A percentile compares a stretch with the other conserved stretches of the same genome.
phyloP scores from a whole-genome alignment of 768 basidiomycete genomes.

The Pholiota microspora region DNA sequence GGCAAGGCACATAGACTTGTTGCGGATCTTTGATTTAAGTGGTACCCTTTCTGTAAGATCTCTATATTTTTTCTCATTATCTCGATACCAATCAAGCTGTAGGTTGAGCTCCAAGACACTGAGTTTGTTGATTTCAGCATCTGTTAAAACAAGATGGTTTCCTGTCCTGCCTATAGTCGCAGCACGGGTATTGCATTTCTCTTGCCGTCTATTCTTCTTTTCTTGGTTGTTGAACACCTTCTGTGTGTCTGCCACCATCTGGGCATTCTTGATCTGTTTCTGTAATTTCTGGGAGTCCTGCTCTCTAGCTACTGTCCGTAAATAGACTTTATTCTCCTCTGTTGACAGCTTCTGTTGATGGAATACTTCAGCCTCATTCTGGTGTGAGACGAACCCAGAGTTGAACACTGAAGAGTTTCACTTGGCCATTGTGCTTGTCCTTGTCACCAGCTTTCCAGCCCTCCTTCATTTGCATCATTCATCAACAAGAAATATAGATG shows the following conservation, averaged over 20 bases:
- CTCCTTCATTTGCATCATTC: slow-evolving; percentile 29
- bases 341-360: background rate
- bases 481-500: slow-evolving; percentile 18
- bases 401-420: slow-evolving; percentile 18
- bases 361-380: slow-evolving; percentile 14
- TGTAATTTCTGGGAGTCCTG: background rate
- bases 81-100: slow-evolving; percentile 15
- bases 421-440: background rate
- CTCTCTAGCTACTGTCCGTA: slow-evolving; percentile 7
- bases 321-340: slow-evolving; percentile 6
- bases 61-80: slow-evolving; percentile 6
- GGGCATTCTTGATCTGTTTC: slow-evolving; percentile 1
- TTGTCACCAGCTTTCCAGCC: slow-evolving; percentile 15
- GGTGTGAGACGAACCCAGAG: background rate
- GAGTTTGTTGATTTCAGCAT: slow-evolving; percentile 4
- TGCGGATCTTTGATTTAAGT: no score
- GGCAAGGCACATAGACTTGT: no score
- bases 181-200: background rate
- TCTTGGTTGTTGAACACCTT: slow-evolving; percentile 6
- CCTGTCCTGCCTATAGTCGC: background rate
- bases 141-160: slow-evolving; percentile 8
- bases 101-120: slow-evolving; percentile 1
- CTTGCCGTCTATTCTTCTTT: slow-evolving; percentile 4
- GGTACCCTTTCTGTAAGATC: no score
- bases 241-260: slow-evolving; percentile 11